Evolutionary conservation across 179 eudicot species (phyloP).

Genomic region (Heliamphora pulchella): DNA sequence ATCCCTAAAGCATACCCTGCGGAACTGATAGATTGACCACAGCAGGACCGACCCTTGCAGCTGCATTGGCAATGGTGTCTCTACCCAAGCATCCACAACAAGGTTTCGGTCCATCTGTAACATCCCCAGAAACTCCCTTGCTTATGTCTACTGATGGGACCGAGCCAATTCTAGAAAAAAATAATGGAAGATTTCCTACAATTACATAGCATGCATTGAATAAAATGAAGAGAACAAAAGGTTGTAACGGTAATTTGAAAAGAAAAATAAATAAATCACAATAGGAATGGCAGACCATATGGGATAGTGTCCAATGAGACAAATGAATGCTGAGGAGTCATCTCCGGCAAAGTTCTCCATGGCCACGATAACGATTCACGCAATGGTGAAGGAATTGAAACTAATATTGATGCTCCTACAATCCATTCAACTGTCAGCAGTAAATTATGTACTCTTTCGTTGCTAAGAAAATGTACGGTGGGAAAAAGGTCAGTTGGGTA

Average conservation of each 20-base stretch:
- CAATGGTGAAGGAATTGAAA: slow-evolving; percentile 33
- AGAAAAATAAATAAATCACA: neutral
- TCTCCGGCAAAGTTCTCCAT: slow-evolving; percentile 32
- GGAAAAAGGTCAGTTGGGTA: neutral
- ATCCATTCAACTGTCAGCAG: neutral
- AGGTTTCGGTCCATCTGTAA: slow-evolving; percentile 38
- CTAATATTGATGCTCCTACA: slow-evolving; percentile 24
- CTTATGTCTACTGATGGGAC: slow-evolving; percentile 39
- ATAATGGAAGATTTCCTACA: slow-evolving; percentile 42
- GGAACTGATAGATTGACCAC: slow-evolving; percentile 85
- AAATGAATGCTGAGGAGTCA: slow-evolving; percentile 20
- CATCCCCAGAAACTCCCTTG: slow-evolving; percentile 30
- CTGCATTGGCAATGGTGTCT: slow-evolving; percentile 82
- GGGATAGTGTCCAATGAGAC: slow-evolving; percentile 25
- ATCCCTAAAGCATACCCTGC: slow-evolving; percentile 33
- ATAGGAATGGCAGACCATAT: slow-evolving; percentile 30
- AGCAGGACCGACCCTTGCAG: slow-evolving; percentile 88
- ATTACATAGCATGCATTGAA: slow-evolving; percentile 20
- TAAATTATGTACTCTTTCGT: neutral
- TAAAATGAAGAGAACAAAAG: slow-evolving; percentile 1
- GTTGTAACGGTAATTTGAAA: neutral
- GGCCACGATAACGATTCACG: slow-evolving; percentile 30
- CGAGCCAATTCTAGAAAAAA: slow-evolving; percentile 41
- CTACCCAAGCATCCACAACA: slow-evolving; percentile 58
- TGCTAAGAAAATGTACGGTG: neutral